Evolutionary conservation across 495 filamentous ascomycete species (phyloP).

Genomic region (Annulohypoxylon bovei): DNA sequence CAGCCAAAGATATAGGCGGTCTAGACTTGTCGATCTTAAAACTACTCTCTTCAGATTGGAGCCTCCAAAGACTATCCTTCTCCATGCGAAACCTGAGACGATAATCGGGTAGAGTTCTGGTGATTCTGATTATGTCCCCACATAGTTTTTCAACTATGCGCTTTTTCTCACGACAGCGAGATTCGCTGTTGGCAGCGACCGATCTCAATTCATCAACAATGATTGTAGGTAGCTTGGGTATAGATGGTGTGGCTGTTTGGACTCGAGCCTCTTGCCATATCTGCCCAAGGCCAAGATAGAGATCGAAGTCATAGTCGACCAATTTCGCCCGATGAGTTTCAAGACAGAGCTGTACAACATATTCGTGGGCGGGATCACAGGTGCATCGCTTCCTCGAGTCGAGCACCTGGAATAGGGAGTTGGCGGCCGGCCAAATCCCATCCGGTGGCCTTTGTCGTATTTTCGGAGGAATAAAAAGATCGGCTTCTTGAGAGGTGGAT

Average conservation of each 20-base stretch:
- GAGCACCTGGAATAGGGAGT: background rate
- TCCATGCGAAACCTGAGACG: background rate
- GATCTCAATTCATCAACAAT: background rate
- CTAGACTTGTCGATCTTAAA: slow-evolving; percentile 2
- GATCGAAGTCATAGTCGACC: background rate
- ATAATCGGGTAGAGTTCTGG: background rate
- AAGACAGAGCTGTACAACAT: slow-evolving; percentile 3
- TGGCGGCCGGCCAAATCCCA: background rate
- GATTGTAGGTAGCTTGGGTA: background rate
- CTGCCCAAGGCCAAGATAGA: background rate
- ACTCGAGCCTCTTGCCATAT: background rate
- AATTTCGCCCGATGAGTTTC: slow-evolving; percentile 2
- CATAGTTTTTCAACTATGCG: background rate
- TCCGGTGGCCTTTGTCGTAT: background rate
- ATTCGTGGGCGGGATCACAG: background rate
- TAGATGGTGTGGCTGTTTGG: background rate
- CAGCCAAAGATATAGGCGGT: background rate
- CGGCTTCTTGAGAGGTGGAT: background rate
- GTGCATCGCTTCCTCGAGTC: slow-evolving; percentile 2
- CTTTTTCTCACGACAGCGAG: background rate
- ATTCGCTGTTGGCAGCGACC: background rate
- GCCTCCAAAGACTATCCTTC: background rate
- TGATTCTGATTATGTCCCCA: background rate
- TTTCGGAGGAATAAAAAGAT: background rate
- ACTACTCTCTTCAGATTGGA: background rate